Evolutionary conservation across 169 alveolate species (phyloP).

Genomic region (Fabrea salina): DNA sequence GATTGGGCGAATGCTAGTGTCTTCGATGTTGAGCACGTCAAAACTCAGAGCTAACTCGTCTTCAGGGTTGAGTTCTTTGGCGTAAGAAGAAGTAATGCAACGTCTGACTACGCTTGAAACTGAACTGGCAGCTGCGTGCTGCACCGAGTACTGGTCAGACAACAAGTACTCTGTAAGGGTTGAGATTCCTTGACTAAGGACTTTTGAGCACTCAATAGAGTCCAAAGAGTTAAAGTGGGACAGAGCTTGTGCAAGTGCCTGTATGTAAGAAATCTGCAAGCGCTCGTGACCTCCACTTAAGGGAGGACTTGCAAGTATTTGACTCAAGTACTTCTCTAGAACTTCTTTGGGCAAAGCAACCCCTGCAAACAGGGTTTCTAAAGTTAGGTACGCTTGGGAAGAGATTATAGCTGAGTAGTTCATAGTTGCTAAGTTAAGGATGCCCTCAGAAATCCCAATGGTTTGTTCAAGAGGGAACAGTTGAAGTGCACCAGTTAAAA

Average conservation of each 20-base stretch:
- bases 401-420: not conserved
- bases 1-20: not conserved
- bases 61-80: not conserved
- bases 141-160: slow-evolving; percentile 1
- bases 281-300: not conserved
- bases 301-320: not conserved
- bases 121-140: slow-evolving; percentile 2
- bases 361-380: slow-evolving; percentile 24
- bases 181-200: slow-evolving; percentile 6
- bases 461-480: not conserved
- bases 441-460: not conserved
- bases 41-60: slow-evolving; percentile 14
- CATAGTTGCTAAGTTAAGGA: not conserved
- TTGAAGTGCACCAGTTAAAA: not conserved
- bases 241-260: slow-evolving; percentile 16
- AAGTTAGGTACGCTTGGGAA: not conserved
- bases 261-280: slow-evolving; percentile 1
- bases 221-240: not conserved
- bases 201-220: not conserved
- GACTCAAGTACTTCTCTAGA: not conserved
- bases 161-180: not conserved
- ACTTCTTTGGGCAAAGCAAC: not conserved
- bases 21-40: slow-evolving; percentile 16
- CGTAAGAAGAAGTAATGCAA: not conserved
- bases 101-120: not conserved